These are phyloP conservation scores for Rhizophora apiculata DNA, from an alignment of 345 rosid species.

Conservation along the genomic window DNA sequence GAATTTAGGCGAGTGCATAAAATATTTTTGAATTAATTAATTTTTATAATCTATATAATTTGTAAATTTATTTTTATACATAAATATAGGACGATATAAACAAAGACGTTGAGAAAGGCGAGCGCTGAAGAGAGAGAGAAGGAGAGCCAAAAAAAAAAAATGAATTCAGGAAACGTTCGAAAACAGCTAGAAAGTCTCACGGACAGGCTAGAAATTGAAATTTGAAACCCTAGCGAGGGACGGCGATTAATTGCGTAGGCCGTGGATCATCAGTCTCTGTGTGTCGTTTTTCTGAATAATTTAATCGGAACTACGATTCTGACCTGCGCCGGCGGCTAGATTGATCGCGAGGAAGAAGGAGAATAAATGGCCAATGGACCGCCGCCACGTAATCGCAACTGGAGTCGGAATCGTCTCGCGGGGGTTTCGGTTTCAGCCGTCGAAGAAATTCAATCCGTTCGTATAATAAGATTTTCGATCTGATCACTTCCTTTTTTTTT, in stretches of 20 bases:
- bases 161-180: conserved; percentile 12
- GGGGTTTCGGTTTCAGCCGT: too few relatives aligned
- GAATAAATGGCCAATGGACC: conserved; percentile 24
- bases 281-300: neutral
- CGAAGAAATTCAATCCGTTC: too few relatives aligned
- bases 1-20: too few relatives aligned
- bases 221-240: conserved; percentile 18
- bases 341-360: neutral
- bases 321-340: conserved; percentile 5
- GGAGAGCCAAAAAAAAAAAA: neutral
- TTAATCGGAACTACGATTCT: neutral
- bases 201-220: neutral
- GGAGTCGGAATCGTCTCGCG: neutral
- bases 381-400: conserved; percentile 5
- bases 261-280: neutral
- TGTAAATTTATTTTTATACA: neutral
- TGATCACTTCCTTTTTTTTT: too few relatives aligned
- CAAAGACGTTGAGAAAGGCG: neutral
- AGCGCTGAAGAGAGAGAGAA: neutral
- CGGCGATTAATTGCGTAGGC: neutral
- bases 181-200: neutral
- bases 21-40: conserved; percentile 11
- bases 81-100: neutral
- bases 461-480: too few relatives aligned
- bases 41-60: neutral